Evolutionary conservation across 768 basidiomycete genomes (phyloP).

Genomic region (Suillus brevipes): DNA sequence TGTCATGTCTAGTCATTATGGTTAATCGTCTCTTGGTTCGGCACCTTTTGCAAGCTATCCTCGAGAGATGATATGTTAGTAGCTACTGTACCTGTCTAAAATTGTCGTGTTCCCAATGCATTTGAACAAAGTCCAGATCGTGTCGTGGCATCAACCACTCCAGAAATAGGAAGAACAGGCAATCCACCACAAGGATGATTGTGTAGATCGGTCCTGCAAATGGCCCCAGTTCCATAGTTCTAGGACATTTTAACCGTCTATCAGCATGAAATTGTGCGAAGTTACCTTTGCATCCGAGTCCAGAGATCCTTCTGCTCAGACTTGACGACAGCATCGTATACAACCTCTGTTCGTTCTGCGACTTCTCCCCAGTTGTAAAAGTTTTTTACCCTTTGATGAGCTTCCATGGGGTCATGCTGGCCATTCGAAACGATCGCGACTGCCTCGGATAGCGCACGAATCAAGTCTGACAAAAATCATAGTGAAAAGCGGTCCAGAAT

Average conservation of each 20-base stretch:
- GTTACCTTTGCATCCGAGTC: constrained; percentile 75
- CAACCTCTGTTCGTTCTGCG: constrained; percentile 75
- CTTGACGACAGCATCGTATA: constrained; percentile 71
- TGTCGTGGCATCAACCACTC: constrained; percentile 84
- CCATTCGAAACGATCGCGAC: constrained; percentile 67
- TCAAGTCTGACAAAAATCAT: constrained; percentile 59
- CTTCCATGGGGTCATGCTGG: constrained; percentile 69
- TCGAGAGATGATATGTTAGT: not conserved
- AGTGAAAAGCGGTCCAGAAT: not conserved
- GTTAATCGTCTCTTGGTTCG: not conserved
- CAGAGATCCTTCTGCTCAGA: constrained; percentile 68
- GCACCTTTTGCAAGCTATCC: constrained; percentile 15
- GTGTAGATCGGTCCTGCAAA: constrained; percentile 88
- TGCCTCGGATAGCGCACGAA: constrained; percentile 80
- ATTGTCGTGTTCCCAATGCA: constrained; percentile 53
- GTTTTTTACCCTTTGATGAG: constrained; percentile 73
- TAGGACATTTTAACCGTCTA: constrained; percentile 24
- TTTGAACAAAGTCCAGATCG: constrained; percentile 71
- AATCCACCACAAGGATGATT: constrained; percentile 85
- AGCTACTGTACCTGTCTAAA: constrained; percentile 33
- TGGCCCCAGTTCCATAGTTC: constrained; percentile 75
- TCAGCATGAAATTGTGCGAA: not conserved
- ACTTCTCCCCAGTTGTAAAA: constrained; percentile 91
- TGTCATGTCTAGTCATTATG: constrained; percentile 1
- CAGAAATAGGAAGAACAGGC: constrained; percentile 81